These are phyloP conservation scores for Setomelanomma holmii DNA, from an alignment of 2,329 filamentous ascomycete species.

Conservation along the genomic window DNA sequence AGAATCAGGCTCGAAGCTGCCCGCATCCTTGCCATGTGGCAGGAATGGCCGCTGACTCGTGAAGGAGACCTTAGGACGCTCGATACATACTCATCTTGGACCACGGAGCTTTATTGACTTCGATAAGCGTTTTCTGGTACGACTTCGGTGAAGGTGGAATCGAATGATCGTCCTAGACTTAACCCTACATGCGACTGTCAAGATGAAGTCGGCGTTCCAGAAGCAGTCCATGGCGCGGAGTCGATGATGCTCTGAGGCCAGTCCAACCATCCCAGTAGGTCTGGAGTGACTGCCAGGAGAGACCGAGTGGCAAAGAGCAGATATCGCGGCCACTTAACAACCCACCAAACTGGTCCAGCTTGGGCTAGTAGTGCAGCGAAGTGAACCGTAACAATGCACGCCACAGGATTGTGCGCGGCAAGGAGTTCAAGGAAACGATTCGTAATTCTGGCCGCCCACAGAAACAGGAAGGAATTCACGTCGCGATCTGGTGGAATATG, in stretches of 20 bases:
- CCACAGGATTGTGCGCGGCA: conserved; percentile 34
- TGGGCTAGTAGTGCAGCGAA: conserved; percentile 35
- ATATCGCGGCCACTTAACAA: conserved; percentile 37
- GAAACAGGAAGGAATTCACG: conserved; percentile 30
- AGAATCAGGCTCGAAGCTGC: no score
- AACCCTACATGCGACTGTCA: conserved; percentile 3
- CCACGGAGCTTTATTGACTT: no score
- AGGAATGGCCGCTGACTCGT: no score
- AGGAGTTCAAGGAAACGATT: conserved; percentile 35
- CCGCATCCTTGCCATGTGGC: no score
- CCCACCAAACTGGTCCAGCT: conserved; percentile 35
- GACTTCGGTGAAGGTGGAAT: no score
- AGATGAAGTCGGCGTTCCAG: conserved; percentile 3
- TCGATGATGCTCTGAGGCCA: conserved; percentile 33
- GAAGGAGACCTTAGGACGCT: no score
- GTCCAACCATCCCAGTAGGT: conserved; percentile 36
- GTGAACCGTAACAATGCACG: conserved; percentile 35
- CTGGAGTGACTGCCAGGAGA: conserved; percentile 30
- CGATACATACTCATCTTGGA: no score
- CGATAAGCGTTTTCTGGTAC: no score
- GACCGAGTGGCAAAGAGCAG: conserved; percentile 31
- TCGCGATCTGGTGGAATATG: conserved; percentile 28
- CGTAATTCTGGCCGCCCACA: conserved; percentile 31
- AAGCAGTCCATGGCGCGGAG: no score
- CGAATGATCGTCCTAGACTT: background rate